phyloP scores from a whole-genome alignment of 331 rosid genomes.

The Telfairia occidentalis region DNA sequence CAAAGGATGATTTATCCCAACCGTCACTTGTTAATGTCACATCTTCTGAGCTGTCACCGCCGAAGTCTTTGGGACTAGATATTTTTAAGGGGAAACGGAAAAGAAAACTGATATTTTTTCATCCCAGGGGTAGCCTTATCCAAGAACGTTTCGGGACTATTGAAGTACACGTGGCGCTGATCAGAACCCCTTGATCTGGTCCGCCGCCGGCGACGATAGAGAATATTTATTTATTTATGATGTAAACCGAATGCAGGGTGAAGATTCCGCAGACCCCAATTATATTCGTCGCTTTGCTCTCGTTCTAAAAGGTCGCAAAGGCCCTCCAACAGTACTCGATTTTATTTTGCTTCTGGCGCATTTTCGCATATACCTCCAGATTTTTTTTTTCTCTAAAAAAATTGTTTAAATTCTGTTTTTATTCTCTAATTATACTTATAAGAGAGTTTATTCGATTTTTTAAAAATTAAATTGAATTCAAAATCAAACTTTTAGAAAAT shows the following conservation, averaged over 20 bases:
- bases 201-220: neutral
- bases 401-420: too few relatives aligned
- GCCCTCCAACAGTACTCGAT: neutral
- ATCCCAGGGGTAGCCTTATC: neutral
- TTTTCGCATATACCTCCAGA: too few relatives aligned
- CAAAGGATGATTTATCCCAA: neutral
- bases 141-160: slow-evolving; percentile 3
- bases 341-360: neutral
- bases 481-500: too few relatives aligned
- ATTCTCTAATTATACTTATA: too few relatives aligned
- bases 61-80: neutral
- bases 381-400: too few relatives aligned
- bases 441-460: too few relatives aligned
- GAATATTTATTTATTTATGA: neutral
- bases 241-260: neutral
- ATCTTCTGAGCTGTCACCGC: neutral
- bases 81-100: neutral
- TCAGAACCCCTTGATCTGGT: neutral
- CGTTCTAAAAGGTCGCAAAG: neutral
- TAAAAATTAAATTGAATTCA: too few relatives aligned
- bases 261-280: neutral
- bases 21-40: neutral
- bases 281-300: neutral
- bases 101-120: neutral
- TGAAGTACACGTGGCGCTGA: neutral